phyloP scores from a whole-genome alignment of 495 filamentous ascomycete genomes.

The Podospora pseudocomata region DNA sequence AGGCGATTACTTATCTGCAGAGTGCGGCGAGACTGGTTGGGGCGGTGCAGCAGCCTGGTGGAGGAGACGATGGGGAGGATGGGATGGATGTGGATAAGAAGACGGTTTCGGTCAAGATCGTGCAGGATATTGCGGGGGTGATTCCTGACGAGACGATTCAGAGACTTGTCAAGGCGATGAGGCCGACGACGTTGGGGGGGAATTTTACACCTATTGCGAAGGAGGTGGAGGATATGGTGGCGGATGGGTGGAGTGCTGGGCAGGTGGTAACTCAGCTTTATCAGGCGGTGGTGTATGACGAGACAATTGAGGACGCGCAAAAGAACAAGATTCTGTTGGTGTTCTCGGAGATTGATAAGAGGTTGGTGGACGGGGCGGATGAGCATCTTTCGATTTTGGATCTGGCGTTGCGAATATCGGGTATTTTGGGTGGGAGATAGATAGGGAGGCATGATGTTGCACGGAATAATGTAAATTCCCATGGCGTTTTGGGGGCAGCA shows the following conservation, averaged over 20 bases:
- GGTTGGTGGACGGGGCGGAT: conserved; percentile 94
- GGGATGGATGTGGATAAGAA: conserved; percentile 57
- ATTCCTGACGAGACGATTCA: conserved; percentile 74
- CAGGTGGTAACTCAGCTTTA: conserved; percentile 84
- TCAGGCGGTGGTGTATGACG: conserved; percentile 75
- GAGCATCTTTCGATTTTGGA: conserved; percentile 91
- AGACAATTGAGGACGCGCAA: conserved; percentile 72
- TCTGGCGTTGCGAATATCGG: conserved; percentile 72
- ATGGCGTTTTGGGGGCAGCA: background rate
- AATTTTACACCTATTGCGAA: conserved; percentile 71
- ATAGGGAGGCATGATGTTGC: conserved; percentile 9
- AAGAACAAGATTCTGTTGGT: conserved; percentile 87
- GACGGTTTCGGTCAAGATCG: conserved; percentile 66
- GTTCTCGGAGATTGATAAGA: conserved; percentile 92
- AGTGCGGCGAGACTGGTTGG: conserved; percentile 80
- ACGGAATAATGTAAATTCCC: conserved; percentile 9
- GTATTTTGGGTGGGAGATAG: conserved; percentile 57
- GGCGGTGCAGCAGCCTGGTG: conserved; percentile 35
- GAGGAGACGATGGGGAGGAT: conserved; percentile 41
- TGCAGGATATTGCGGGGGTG: conserved; percentile 96
- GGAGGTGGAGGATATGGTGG: conserved; percentile 82
- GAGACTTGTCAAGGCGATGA: conserved; percentile 68
- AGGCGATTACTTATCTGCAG: conserved; percentile 94
- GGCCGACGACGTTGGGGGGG: conserved; percentile 60
- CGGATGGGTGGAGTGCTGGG: conserved; percentile 96